A percentile compares a stretch with the other conserved stretches of the same genome.
Conservation (phyloP, 2,329 filamentous ascomycete species). For the Biscogniauxia marginata region DNA sequence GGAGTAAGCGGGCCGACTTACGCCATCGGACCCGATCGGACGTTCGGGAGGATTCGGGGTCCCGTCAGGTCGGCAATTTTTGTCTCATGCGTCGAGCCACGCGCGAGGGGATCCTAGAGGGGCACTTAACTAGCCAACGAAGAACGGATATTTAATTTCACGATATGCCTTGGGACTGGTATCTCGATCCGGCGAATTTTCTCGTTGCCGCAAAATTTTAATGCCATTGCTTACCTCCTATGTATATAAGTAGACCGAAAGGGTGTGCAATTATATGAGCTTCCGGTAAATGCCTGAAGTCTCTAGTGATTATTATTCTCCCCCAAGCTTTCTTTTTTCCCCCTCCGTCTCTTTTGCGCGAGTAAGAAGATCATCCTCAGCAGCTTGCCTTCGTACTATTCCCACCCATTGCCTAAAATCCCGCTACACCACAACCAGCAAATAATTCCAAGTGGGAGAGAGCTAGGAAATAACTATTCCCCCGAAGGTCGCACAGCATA, state of each 20-base stretch:
- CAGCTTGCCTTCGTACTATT: background rate
- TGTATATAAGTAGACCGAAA: too few species aligned
- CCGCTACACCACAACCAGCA: background rate
- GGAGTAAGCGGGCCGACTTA: background rate
- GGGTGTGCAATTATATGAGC: background rate
- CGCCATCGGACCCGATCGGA: background rate
- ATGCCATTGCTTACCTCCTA: background rate
- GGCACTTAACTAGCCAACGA: too few species aligned
- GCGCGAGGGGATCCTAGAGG: too few species aligned
- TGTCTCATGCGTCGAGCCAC: too few species aligned
- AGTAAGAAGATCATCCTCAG: background rate
- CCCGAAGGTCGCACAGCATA: background rate
- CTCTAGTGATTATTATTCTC: background rate
- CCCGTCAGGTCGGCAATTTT: background rate
- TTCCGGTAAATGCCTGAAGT: background rate
- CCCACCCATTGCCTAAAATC: background rate
- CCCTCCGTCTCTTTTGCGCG: background rate
- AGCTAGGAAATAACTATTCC: background rate
- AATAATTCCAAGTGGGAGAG: background rate
- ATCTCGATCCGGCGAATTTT: background rate
- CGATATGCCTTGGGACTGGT: too few species aligned
- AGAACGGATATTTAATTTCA: too few species aligned
- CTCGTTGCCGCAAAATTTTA: background rate
- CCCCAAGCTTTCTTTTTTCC: background rate
- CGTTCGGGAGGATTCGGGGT: background rate